Percentiles rank a stretch among this genome's conserved stretches.
Conservation (phyloP, 2,329 filamentous ascomycete genomes). For the Magnaporthiopsis poae region DNA sequence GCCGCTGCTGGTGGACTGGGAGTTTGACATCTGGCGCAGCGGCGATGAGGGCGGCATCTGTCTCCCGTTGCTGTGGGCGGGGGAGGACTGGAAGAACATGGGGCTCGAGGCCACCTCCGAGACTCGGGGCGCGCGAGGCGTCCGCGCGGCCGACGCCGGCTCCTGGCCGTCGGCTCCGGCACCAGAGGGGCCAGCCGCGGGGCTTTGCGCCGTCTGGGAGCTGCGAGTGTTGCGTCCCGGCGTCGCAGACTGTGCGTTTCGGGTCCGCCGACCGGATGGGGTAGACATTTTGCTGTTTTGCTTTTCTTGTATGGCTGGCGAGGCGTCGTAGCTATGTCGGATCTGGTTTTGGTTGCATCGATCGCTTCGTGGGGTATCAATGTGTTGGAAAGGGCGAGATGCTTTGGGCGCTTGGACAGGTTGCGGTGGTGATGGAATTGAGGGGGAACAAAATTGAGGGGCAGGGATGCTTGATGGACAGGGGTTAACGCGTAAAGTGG, state of each 20-base stretch:
- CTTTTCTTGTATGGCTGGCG: not conserved
- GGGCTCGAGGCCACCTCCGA: conserved; percentile 64
- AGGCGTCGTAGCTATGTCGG: not conserved
- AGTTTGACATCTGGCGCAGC: conserved; percentile 46
- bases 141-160: conserved; percentile 19
- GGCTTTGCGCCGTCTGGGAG: conserved; percentile 21
- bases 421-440: not conserved
- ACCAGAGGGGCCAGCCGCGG: conserved; percentile 19
- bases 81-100: conserved; percentile 59
- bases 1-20: conserved; percentile 37
- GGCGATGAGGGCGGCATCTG: conserved; percentile 36
- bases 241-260: conserved; percentile 44
- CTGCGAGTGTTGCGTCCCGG: conserved; percentile 24
- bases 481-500: conserved; percentile 31
- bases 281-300: conserved; percentile 46
- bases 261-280: conserved; percentile 43
- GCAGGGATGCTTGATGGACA: conserved; percentile 9
- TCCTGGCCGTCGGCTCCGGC: not conserved
- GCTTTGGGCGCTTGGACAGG: not conserved
- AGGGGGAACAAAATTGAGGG: not conserved
- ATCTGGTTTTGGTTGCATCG: not conserved
- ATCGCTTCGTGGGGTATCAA: not conserved
- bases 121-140: conserved; percentile 35
- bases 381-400: not conserved
- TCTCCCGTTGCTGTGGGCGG: conserved; percentile 20